Evolutionary conservation across 164 flowering plant genomes (phyloP).

Genomic region (Amborella trichopoda): DNA sequence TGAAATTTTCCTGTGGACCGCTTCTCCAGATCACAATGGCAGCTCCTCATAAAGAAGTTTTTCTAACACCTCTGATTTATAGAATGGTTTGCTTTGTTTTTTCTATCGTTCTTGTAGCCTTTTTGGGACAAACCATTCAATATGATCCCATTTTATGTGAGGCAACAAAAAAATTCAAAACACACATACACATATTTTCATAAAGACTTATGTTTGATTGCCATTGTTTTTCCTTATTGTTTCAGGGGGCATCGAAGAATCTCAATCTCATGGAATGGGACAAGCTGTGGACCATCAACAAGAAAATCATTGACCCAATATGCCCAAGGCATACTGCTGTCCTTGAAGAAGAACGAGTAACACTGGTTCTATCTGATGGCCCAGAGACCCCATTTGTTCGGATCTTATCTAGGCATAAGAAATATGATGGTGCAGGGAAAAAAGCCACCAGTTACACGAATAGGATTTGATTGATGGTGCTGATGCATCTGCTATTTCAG

Average conservation of each 20-base stretch:
- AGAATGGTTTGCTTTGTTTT: no score
- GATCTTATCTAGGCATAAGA: slow-evolving; percentile 77
- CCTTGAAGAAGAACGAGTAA: slow-evolving; percentile 50
- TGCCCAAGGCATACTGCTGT: slow-evolving; percentile 95
- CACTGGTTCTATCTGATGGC: slow-evolving; percentile 58
- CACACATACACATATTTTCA: no score
- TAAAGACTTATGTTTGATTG: no score
- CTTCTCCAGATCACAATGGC: no score
- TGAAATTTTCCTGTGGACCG: no score
- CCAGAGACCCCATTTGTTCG: slow-evolving; percentile 73
- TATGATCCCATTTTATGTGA: no score
- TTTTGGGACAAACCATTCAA: no score
- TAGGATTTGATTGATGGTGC: slow-evolving; percentile 64
- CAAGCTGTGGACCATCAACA: slow-evolving; percentile 92
- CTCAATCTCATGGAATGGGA: slow-evolving; percentile 99
- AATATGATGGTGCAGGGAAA: slow-evolving; percentile 73
- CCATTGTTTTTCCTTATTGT: no score
- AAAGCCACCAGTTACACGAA: slow-evolving; percentile 71
- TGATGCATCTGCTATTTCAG: slow-evolving; percentile 57
- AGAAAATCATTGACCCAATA: slow-evolving; percentile 87
- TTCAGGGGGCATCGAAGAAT: slow-evolving; percentile 96
- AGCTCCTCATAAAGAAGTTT: no score
- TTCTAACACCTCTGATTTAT: no score
- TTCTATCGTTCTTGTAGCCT: no score
- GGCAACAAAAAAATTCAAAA: no score